Evolutionary conservation across 2,329 filamentous ascomycete genomes (phyloP), one percentile per base, ranked within the genome.

Genomic region (Cordyceps cicadae): DNA sequence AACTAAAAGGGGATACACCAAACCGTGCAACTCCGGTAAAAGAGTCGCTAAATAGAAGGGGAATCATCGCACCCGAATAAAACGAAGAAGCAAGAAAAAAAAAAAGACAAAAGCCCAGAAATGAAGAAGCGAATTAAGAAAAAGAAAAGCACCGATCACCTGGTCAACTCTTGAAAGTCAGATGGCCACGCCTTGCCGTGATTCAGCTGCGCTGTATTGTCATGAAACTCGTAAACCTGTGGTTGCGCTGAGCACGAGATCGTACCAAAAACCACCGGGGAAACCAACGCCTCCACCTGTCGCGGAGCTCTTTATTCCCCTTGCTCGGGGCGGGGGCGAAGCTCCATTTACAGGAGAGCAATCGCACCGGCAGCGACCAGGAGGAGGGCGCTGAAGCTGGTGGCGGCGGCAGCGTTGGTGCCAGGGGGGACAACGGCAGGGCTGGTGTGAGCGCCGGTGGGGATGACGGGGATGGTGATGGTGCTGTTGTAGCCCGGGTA

Each of bases 301-400:
- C 62, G 65, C 59, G 61, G 66, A 67, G 63, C 59, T 64, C 63
- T 46, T 61, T 54, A 53, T 11, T 32, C 17, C 6, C 26, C 52
- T 43, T 11, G 2, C 12, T 24, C 32, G 39, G 46, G 34, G 34
- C 2, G 34, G 12, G 34, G 12, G 21, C 11, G 49, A 24, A 24
- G 24, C 32, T 39, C 17, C 53, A 24, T 54, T 58, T 73, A 75
- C 66, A 75, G 64, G 54, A 75, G 72, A 54, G 71, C 72, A 41
- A 74, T 64, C 62, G 70, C 64, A 61, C 71, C 73, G 52, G 71
- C 74, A 49, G 69, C 73, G 43, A 70, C 67, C 43, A 75, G 67
- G 21, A 75, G 70, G 55, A 75, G 66, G n/a, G 69, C 68, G 66
- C 73, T 75, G 65, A 71, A 68, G 39, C 72, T 67, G 14, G 70